These are phyloP conservation scores for Trichoderma atroviride DNA, from an alignment of 2,329 filamentous ascomycete genomes.

Conservation along the genomic window DNA sequence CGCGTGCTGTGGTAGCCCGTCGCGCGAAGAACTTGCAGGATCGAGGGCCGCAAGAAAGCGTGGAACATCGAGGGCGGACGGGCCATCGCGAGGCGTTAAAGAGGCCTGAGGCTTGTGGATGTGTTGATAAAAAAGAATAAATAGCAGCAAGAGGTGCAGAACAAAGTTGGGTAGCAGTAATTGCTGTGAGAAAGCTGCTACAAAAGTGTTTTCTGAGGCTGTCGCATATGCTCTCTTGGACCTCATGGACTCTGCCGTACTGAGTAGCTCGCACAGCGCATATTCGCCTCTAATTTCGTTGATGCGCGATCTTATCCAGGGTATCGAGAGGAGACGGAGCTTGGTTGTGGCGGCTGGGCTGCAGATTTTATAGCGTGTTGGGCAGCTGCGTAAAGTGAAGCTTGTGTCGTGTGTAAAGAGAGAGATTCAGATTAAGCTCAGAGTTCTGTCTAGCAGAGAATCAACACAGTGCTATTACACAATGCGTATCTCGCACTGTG, in stretches of 20 bases:
- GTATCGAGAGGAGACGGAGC: background rate
- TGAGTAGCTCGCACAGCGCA: slow-evolving; percentile 35
- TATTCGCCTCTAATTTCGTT: slow-evolving; percentile 29
- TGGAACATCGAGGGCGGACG: slow-evolving; percentile 59
- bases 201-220: slow-evolving; percentile 32
- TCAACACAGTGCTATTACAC: background rate
- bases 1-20: slow-evolving; percentile 85
- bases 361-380: background rate
- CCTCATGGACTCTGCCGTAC: slow-evolving; percentile 38
- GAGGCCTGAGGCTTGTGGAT: background rate
- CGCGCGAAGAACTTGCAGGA: slow-evolving; percentile 89
- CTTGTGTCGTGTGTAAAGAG: background rate
- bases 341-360: background rate
- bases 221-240: slow-evolving; percentile 33
- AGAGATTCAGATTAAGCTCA: background rate
- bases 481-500: background rate
- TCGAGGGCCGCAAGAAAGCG: slow-evolving; percentile 79
- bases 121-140: background rate
- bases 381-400: slow-evolving; percentile 3
- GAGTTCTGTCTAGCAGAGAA: background rate
- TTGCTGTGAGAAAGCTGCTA: slow-evolving; percentile 24
- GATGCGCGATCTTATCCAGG: background rate
- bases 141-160: background rate
- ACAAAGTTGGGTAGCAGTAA: background rate
- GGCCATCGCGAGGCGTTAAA: slow-evolving; percentile 42